Base-by-base conservation (phyloP, 305 asterid species). In the Euphrasia arctica region DNA sequence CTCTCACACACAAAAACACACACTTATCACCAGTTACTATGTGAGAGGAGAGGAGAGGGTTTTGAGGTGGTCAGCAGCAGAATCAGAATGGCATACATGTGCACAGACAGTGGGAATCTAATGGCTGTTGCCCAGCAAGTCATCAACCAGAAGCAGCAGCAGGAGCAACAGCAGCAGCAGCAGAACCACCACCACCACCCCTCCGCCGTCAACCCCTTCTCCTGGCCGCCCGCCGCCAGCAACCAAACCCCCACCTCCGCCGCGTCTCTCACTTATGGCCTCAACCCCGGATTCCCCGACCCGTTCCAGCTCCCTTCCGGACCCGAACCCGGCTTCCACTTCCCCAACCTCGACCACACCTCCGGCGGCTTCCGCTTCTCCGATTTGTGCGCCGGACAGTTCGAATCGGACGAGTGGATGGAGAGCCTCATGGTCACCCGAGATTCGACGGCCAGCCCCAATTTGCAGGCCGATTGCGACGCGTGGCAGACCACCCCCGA, bases 321-420 rank as follows among this genome's bases (percentile, higher is more conserved):
- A 6, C 70, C 78, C 2, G 95, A 84, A 0, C 7, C 78, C 31
- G 67, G 65, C 25, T 84, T 86, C 66, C 90, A 77, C 67, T 88
- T 90, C 70, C 90, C 88, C 8, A 71, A 74, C 28, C 72, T 87
- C 32, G 95, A 85, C 58, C 85, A 75, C 74, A 76, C 72, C 62
- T 69, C 86, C 3, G 36, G 71, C 11, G 85, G 67, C 6, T 78
- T 78, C 70, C 80, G 75, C 4, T 77, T 74, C 74, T 64, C 80
- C 5, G 83, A 77, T 48, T 14, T 76, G 10, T 76, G 81, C 75
- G 84, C 79, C 51, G 85, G 81, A 0, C 60, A 80, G 68, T 85
- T 91, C 67, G 98, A 92, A 75, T 85, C 98, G n/a, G 97, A 89
- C 13, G 97, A 89, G 85, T 92, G 98, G 98, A 85, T 92, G 96